Percentiles rank a stretch among this genome's conserved stretches.
Evolutionary conservation across 2,329 filamentous ascomycete species (phyloP).

Genomic region (Penicillium corylophilum): DNA sequence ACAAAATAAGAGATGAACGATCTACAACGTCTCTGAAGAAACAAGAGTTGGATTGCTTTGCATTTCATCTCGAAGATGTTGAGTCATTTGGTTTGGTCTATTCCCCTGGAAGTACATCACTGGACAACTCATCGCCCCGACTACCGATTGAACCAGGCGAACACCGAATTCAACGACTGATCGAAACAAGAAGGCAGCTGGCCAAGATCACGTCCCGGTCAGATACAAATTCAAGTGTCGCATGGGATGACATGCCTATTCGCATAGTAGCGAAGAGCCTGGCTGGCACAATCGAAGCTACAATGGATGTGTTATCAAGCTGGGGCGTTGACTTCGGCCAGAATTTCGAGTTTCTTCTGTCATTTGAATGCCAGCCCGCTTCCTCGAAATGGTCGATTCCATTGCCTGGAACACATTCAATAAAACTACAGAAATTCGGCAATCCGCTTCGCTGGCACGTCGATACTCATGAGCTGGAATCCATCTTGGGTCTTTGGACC

Average conservation of each 20-base stretch:
- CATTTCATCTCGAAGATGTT: constrained; percentile 27
- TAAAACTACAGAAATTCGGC: constrained; percentile 18
- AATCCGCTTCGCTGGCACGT: constrained; percentile 28
- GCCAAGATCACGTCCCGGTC: constrained; percentile 22
- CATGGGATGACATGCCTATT: constrained; percentile 31
- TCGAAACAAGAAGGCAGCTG: constrained; percentile 24
- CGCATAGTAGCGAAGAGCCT: constrained; percentile 23
- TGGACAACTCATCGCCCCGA: constrained; percentile 9
- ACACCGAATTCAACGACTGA: constrained; percentile 4
- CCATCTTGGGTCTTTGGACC: constrained; percentile 33
- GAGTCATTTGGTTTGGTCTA: constrained; percentile 23
- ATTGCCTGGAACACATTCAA: constrained; percentile 11
- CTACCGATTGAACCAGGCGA: neutral
- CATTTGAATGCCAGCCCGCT: constrained; percentile 14
- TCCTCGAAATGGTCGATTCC: neutral
- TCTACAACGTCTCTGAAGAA: constrained; percentile 22
- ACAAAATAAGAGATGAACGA: constrained; percentile 24
- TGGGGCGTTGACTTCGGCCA: constrained; percentile 18
- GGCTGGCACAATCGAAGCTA: constrained; percentile 25
- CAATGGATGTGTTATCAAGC: constrained; percentile 29
- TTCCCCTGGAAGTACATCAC: neutral
- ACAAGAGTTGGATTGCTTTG: constrained; percentile 36
- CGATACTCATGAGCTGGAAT: constrained; percentile 29
- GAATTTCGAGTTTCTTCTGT: constrained; percentile 19
- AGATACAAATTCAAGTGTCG: constrained; percentile 4